phyloP scores from a whole-genome alignment of 805 yeast genomes.

The Suhomyces vadensis region DNA sequence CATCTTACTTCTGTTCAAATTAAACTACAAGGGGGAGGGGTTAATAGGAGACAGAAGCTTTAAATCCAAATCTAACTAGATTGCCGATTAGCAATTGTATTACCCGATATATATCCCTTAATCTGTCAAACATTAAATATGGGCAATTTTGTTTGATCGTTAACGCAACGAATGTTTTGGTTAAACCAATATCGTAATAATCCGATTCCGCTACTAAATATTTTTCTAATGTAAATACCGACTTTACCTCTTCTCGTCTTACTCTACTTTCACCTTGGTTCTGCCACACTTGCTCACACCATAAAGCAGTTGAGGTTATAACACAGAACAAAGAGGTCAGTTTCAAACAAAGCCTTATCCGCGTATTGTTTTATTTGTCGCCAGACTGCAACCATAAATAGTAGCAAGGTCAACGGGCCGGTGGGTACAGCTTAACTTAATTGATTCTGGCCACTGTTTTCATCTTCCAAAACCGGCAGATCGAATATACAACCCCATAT shows the following conservation, averaged over 20 bases:
- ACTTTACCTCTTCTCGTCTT: not conserved
- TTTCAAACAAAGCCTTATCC: not conserved
- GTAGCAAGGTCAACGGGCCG: slow-evolving; percentile 11
- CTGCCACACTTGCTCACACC: slow-evolving; percentile 1
- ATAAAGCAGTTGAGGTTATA: not conserved
- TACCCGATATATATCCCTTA: not conserved
- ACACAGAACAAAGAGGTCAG: not conserved
- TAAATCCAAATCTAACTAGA: not conserved
- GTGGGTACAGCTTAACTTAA: not conserved
- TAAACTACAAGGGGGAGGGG: not conserved
- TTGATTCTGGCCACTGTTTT: too few relatives aligned
- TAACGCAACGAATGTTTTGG: not conserved
- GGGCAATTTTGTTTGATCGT: not conserved
- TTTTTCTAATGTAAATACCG: too few relatives aligned
- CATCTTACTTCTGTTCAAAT: not conserved
- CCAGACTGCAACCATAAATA: slow-evolving; percentile 1
- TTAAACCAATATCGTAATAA: not conserved
- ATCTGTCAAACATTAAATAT: not conserved
- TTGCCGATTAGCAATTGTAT: not conserved
- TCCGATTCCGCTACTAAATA: too few relatives aligned
- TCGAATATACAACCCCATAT: not conserved
- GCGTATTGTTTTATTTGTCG: not conserved
- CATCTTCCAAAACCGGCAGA: not conserved
- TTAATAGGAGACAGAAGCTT: not conserved
- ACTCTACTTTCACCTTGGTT: not conserved